A percentile compares a stretch with the other conserved stretches of the same genome.
These are phyloP conservation scores for Thielaviopsis punctulata DNA, from an alignment of 2,329 filamentous ascomycete genomes.

Conservation along the genomic window DNA sequence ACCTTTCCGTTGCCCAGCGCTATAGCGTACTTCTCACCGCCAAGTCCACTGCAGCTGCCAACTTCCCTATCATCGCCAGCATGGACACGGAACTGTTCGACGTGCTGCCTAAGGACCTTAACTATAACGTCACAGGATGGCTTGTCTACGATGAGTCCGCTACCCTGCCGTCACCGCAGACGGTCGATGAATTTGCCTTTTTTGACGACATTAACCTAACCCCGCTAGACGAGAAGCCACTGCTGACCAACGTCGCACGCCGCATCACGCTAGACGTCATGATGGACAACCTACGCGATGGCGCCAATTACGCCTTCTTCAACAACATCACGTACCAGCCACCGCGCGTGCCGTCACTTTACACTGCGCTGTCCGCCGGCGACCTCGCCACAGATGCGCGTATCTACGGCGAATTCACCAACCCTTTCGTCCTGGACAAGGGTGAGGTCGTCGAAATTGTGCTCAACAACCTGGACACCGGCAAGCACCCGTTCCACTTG, in stretches of 20 bases:
- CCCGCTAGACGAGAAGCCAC: slow-evolving; percentile 46
- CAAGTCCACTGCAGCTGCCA: slow-evolving; percentile 36
- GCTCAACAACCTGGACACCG: slow-evolving; percentile 57
- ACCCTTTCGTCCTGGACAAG: slow-evolving; percentile 50
- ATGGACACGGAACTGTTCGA: slow-evolving; percentile 56
- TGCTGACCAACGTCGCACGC: slow-evolving; percentile 45
- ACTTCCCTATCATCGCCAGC: slow-evolving; percentile 50
- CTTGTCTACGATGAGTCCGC: slow-evolving; percentile 36
- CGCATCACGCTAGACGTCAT: slow-evolving; percentile 45
- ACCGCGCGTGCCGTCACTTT: slow-evolving; percentile 66
- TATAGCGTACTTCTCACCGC: slow-evolving; percentile 46
- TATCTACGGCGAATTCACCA: slow-evolving; percentile 49
- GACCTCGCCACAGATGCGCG: slow-evolving; percentile 38
- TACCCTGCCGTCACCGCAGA: slow-evolving; percentile 30
- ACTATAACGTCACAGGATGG: slow-evolving; percentile 52
- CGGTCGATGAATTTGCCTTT: slow-evolving; percentile 39
- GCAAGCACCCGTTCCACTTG: slow-evolving; percentile 61
- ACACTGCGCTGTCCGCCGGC: slow-evolving; percentile 51
- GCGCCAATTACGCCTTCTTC: slow-evolving; percentile 45
- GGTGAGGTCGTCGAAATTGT: slow-evolving; percentile 55
- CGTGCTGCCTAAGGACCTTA: slow-evolving; percentile 44
- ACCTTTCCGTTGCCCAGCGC: slow-evolving; percentile 51
- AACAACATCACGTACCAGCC: slow-evolving; percentile 61
- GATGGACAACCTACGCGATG: slow-evolving; percentile 44
- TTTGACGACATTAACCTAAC: slow-evolving; percentile 60